A percentile compares a stretch with the other conserved stretches of the same genome.
Conservation (phyloP, 148 eudicot species). For the Chenopodium berlandieri region DNA sequence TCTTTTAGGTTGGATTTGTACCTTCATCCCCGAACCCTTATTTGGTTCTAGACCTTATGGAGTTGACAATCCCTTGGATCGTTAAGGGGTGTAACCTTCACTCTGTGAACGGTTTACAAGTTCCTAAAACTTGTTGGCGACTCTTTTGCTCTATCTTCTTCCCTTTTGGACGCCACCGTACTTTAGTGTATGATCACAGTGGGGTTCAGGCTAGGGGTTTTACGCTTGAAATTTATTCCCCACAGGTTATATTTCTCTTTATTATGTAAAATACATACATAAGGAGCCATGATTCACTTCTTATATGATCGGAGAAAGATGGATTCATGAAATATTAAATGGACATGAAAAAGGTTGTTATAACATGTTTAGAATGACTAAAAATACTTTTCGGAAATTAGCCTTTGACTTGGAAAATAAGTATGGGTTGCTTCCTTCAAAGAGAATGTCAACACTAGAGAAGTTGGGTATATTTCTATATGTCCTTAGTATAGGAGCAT, state of each 20-base stretch:
- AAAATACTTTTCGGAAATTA: background rate
- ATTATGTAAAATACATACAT: constrained; percentile 3
- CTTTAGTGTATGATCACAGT: no score
- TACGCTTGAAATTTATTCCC: no score
- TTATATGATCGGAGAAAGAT: background rate
- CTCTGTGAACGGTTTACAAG: no score
- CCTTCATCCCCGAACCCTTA: no score
- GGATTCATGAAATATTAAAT: constrained; percentile 11
- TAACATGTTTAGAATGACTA: background rate
- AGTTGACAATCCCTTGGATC: no score
- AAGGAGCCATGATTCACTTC: constrained; percentile 16
- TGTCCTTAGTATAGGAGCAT: background rate
- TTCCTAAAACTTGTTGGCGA: no score
- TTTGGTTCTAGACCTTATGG: no score
- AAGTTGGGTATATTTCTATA: background rate
- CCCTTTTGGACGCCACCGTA: no score
- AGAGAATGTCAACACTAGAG: background rate
- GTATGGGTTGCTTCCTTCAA: background rate
- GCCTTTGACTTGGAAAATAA: background rate
- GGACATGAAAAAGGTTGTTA: background rate
- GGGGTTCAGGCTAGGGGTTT: no score
- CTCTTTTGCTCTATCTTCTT: no score
- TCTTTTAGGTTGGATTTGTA: no score
- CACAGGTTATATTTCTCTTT: background rate
- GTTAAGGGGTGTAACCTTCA: no score